Evolutionary conservation across 2,329 filamentous ascomycete species (phyloP).

Genomic region (Trichoderma sp.): DNA sequence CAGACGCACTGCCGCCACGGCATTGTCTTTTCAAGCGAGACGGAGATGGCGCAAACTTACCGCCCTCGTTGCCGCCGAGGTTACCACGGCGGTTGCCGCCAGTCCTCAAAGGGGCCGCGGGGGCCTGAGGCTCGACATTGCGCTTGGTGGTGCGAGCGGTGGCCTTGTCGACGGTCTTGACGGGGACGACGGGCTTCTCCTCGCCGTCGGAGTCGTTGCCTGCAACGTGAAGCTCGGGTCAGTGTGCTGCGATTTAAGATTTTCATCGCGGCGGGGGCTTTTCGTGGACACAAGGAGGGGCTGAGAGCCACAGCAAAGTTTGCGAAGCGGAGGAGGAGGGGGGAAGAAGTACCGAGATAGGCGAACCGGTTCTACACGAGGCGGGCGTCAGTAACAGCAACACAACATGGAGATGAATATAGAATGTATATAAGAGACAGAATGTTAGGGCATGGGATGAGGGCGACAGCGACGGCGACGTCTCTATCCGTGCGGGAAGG

Average conservation of each 20-base stretch:
- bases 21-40: not conserved
- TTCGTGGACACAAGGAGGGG: slow-evolving; percentile 29
- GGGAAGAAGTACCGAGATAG: slow-evolving; percentile 79
- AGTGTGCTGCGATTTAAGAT: slow-evolving; percentile 18
- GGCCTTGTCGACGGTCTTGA: slow-evolving; percentile 87
- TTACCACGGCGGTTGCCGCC: slow-evolving; percentile 53
- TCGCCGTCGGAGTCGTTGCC: slow-evolving; percentile 64
- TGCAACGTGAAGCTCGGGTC: slow-evolving; percentile 33
- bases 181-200: slow-evolving; percentile 76
- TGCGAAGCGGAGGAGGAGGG: slow-evolving; percentile 32
- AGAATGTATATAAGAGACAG: not conserved
- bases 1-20: not conserved
- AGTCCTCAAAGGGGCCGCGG: slow-evolving; percentile 58
- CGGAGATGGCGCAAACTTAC: slow-evolving; percentile 54
- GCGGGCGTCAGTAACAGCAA: slow-evolving; percentile 11
- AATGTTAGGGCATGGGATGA: not conserved
- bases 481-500: not conserved
- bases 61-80: slow-evolving; percentile 78
- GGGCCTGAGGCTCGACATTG: slow-evolving; percentile 76
- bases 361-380: slow-evolving; percentile 86
- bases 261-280: slow-evolving; percentile 25
- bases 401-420: not conserved
- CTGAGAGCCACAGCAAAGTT: slow-evolving; percentile 21
- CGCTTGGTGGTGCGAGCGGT: slow-evolving; percentile 76
- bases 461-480: not conserved